Base-by-base conservation (phyloP, 257 asterid species). In the Cruciata laevipes region DNA sequence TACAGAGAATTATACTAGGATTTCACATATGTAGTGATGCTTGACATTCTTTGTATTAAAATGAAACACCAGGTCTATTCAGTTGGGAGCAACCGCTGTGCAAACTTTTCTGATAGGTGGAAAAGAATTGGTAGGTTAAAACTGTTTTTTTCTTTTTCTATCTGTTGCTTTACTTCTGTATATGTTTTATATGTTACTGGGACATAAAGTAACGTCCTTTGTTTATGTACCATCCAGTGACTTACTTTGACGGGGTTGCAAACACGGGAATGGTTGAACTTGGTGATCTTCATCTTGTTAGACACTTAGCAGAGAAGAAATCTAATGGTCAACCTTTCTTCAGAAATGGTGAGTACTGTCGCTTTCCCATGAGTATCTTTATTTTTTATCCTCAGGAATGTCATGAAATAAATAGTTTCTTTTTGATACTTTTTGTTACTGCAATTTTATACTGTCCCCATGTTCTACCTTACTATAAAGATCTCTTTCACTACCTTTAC, bases 231-330 rank as follows among this genome's bases (percentile, higher is more conserved):
- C 55, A 20, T n/a, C 8, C 79, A 94, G 99, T 84, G 75, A 70
- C 76, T 72, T 73, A 84, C 77, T 78, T 94, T 78, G 82, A 94
- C 60, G 99, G 93, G 67, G 88, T 90, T 71, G 95, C 96, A 68
- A 87, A 80, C 70, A 77, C 89, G 31, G 96, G 95, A 76, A 71
- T 80, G 68, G 89, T 88, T 77, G 97, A 94, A 74, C 84, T 94
- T 80, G 92, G 85, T 76, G 95, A 94, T 76, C 82, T 73, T 69
- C 78, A 83, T 69, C 96, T 94, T 77, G 82, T 83, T 63, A 71
- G 75, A 65, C 79, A 85, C 76, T 80, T 94, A 31, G 96, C 96
- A 40, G 96, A 94, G 86, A 94, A 81, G 83, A 90, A 81, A 82
- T 70, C 95, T 63, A 84, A 73, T 68, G 97, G 95, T 42, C 91